These are phyloP conservation scores for Zizania latifolia DNA, from an alignment of 176 grass and related monocot genomes.

Conservation along the genomic window DNA sequence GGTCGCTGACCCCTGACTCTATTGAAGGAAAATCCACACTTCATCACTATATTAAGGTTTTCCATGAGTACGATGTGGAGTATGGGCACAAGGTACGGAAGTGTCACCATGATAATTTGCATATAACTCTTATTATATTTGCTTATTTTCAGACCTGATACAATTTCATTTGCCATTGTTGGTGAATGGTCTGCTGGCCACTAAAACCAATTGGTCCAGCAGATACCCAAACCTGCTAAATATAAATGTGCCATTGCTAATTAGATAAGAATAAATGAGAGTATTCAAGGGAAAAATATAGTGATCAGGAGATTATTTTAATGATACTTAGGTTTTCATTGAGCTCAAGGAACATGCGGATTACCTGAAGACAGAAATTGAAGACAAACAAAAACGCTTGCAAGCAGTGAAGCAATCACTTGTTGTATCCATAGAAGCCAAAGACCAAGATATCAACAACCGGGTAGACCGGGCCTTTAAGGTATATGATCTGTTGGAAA, in stretches of 20 bases:
- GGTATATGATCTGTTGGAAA: conserved; percentile 67
- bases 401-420: conserved; percentile 59
- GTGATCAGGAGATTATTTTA: conserved; percentile 15
- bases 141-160: not conserved
- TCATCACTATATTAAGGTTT: conserved; percentile 96
- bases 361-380: conserved; percentile 63
- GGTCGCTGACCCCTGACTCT: conserved; percentile 56
- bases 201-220: not conserved
- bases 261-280: not conserved
- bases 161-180: not conserved
- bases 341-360: conserved; percentile 77
- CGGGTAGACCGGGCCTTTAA: conserved; percentile 49
- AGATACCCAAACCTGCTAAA: not conserved
- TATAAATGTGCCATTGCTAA: not conserved
- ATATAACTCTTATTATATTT: not conserved
- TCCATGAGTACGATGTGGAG: conserved; percentile 94
- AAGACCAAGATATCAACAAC: conserved; percentile 51
- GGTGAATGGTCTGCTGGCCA: not conserved
- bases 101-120: conserved; percentile 2
- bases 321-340: conserved; percentile 68
- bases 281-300: not conserved
- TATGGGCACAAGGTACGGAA: conserved; percentile 84
- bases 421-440: conserved; percentile 55
- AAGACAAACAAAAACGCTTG: conserved; percentile 72
- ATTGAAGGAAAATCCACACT: conserved; percentile 85